A percentile compares a stretch with the other conserved stretches of the same genome.
Conservation (phyloP, 208 protist genomes). For the Trypanosoma congolense region DNA sequence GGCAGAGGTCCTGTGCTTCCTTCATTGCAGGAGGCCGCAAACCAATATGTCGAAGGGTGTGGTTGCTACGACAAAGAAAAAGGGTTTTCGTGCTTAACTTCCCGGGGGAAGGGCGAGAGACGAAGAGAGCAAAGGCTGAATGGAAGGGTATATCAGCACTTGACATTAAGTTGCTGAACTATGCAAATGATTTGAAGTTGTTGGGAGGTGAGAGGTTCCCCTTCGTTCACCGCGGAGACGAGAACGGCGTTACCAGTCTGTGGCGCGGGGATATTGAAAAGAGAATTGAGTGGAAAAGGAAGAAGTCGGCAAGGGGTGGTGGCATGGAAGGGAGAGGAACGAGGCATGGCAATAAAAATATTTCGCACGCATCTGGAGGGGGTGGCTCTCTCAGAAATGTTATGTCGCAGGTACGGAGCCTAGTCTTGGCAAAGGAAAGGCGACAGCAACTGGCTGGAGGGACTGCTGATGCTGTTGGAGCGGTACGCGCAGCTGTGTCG, state of each 20-base stretch:
- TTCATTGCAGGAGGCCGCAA: conserved; percentile 18
- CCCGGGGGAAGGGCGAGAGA: neutral
- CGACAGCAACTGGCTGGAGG: neutral
- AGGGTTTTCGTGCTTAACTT: neutral
- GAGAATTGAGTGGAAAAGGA: conserved; percentile 1
- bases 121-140: conserved; percentile 22
- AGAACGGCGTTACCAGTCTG: conserved; percentile 46
- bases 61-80: neutral
- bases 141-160: conserved; percentile 56
- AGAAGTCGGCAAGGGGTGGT: no score
- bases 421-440: neutral
- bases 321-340: no score
- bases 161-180: conserved; percentile 48
- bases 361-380: neutral
- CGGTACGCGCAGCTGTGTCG: no score
- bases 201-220: conserved; percentile 8
- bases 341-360: no score
- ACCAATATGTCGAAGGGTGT: conserved; percentile 21
- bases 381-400: neutral
- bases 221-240: conserved; percentile 26
- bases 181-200: conserved; percentile 44
- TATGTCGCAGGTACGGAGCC: neutral
- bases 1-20: conserved; percentile 31
- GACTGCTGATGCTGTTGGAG: neutral
- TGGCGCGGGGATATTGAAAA: conserved; percentile 33